Evolutionary conservation across 225 moss, liverwort and hornwort genomes (phyloP).

Genomic region (Physcomitrium patens): DNA sequence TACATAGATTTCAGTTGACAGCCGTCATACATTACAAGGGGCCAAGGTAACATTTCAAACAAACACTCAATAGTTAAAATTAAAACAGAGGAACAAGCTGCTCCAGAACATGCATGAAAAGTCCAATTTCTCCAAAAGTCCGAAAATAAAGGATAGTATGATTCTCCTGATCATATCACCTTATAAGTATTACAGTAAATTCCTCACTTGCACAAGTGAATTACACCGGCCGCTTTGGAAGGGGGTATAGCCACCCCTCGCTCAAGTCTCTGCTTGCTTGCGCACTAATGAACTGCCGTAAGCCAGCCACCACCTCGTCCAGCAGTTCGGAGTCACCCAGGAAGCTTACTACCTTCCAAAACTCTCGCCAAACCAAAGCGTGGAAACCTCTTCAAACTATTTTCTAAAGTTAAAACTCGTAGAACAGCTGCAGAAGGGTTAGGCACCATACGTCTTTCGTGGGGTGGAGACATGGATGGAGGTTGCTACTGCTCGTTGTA

Average conservation of each 20-base stretch:
- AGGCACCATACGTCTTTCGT: conserved; percentile 31
- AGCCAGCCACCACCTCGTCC: conserved; percentile 41
- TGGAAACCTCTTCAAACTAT: conserved; percentile 37
- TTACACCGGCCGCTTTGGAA: conserved; percentile 47
- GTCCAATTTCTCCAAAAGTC: no score
- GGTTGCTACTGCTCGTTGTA: conserved; percentile 2
- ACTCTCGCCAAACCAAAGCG: conserved; percentile 42
- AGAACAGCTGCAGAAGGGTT: conserved; percentile 31
- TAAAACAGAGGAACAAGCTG: no score
- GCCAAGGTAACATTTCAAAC: no score
- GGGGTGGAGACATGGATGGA: not conserved
- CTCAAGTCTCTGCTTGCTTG: conserved; percentile 48
- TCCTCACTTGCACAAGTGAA: conserved; percentile 53
- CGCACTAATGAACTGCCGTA: conserved; percentile 51
- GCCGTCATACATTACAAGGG: no score
- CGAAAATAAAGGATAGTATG: conserved; percentile 25
- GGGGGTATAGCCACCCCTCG: conserved; percentile 31
- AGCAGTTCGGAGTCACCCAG: conserved; percentile 32
- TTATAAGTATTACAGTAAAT: conserved; percentile 48
- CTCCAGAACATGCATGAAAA: no score
- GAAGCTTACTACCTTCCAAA: conserved; percentile 32
- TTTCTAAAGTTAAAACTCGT: conserved; percentile 34
- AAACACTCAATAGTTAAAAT: no score
- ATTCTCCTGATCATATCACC: conserved; percentile 39
- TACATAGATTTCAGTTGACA: no score